phyloP scores from a whole-genome alignment of 2,329 filamentous ascomycete species.

The Beauveria sp. region DNA sequence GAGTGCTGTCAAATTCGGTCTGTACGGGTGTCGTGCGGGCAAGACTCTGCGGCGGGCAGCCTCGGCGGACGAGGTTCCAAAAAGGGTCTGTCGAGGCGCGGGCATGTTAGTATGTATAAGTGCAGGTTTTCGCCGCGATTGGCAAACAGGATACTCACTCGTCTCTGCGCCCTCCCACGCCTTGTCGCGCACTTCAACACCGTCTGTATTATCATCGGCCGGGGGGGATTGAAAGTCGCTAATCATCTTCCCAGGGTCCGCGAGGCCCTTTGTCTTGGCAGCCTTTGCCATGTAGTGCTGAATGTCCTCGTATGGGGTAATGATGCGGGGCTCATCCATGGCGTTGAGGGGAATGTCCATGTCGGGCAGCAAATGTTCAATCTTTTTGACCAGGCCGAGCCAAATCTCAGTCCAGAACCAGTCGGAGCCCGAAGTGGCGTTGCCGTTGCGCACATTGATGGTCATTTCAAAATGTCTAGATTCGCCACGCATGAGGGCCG shows the following conservation, averaged over 20 bases:
- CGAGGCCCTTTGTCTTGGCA: slow-evolving; percentile 37
- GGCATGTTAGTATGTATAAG: neutral
- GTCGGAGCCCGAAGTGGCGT: slow-evolving; percentile 42
- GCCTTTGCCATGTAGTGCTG: slow-evolving; percentile 46
- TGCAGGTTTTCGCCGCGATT: neutral
- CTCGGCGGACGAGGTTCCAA: slow-evolving; percentile 50
- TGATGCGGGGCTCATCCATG: slow-evolving; percentile 59
- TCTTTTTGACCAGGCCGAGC: slow-evolving; percentile 43
- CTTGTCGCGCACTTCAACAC: slow-evolving; percentile 30
- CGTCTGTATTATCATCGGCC: slow-evolving; percentile 27
- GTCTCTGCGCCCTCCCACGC: slow-evolving; percentile 46
- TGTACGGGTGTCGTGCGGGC: slow-evolving; percentile 42
- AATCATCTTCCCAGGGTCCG: slow-evolving; percentile 36
- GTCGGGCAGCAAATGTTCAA: slow-evolving; percentile 53
- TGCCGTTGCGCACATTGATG: slow-evolving; percentile 49
- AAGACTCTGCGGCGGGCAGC: slow-evolving; percentile 55
- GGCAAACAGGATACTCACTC: slow-evolving; percentile 28
- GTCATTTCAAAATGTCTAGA: slow-evolving; percentile 51
- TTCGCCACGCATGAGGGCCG: slow-evolving; percentile 42
- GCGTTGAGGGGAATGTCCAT: slow-evolving; percentile 61
- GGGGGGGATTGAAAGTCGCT: slow-evolving; percentile 37
- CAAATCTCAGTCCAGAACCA: slow-evolving; percentile 54
- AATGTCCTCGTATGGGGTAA: slow-evolving; percentile 57
- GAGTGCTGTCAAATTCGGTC: slow-evolving; percentile 36
- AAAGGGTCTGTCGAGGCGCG: slow-evolving; percentile 35